Base-by-base conservation (phyloP, 352 stramenopile species). In the Pythium guiyangense region DNA sequence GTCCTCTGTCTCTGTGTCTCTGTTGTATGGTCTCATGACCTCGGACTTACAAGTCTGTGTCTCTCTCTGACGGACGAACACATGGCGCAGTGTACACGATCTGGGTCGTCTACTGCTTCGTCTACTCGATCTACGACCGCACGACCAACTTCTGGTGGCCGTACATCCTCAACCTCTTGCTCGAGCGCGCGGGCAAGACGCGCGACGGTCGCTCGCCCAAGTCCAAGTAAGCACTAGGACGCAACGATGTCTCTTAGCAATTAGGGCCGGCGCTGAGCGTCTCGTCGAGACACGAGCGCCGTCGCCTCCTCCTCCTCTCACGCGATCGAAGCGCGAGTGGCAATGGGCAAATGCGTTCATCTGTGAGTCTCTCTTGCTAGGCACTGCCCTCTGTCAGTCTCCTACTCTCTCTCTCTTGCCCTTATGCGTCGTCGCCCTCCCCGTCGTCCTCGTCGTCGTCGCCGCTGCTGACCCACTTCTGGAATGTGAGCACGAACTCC, bases 401-500 rank as follows among this genome's bases (percentile, higher is more conserved):
- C 42, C 34, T 26, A 45, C 17, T 40, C 6, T 43, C 20, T 22
- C 31, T 18, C 27, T 27, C 22, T 22, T 22, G 22, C 22, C 22
- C 22, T 22, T 22, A 22, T 22, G 22, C 22, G 22, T 22, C 22
- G 22, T 26, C 20, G 22, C 14, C 27, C 29, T 22, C 45, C 48
- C 22, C 48, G 4, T 73, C 18, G 40, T 53, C 49, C 14, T 73
- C 54, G 14, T 63, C 60, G n/a, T 63, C 43, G 14, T 88, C 77
- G 29, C 94, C 83, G 14, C 71, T 73, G 29, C 81, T 82, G 49
- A 90, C 82, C 87, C 87, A 96, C 31, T 83, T 86, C 56, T 93
- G 80, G 52, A 95, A 96, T 27, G 87, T 92, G 39, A 92, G 72
- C 31, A 96, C 72, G 47, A 96, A 96, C 58, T 96, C 87, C 59